Base-by-base conservation (phyloP, 2,329 filamentous ascomycete genomes). In the Colletotrichum somersetense region DNA sequence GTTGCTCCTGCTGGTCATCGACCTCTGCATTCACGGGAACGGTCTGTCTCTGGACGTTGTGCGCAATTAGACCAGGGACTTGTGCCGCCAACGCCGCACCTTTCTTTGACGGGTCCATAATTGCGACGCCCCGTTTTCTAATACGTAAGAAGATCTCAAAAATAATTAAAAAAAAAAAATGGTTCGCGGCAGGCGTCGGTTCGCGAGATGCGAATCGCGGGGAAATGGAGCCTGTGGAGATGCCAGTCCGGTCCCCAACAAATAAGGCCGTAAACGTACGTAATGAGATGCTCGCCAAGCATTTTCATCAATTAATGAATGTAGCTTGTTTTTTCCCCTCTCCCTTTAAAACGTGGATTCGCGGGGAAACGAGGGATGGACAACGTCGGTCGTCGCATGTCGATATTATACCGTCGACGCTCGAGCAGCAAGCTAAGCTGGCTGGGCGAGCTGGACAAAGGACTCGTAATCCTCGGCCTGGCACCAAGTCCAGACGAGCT, bases 261-360 rank as follows among this genome's bases (percentile, higher is more conserved):
- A 20, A 18, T n/a, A 62, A 30, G 57, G 7, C 65, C 53, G 69
- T 48, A n/a, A 5, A n/a, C 10, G 46, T 69, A 72, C 69, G 69
- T 69, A 72, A 72, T 72, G 38, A 63, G 53, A 46, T 68, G 65
- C 1, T 16, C 16, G 38, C 42, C 16, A 59, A 44, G n/a, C 20
- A 58, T 69, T 72, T 72, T n/a, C 56, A 57, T 72, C 66, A 69
- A 72, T 66, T 69, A 72, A 69, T 61, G 40, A 66, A 72, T 72
- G 69, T 66, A 56, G 69, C 62, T 44, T 11, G 1, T 46, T 46
- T n/a, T 11, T 44, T 20, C 5, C 4, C n/a, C 3, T 10, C 12
- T 48, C 5, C n/a, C 30, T 48, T 52, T 8, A n/a, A 64, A 38
- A 48, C 69, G 69, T 72, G 69, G 69, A 72, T 72, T 72, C 66